phyloP scores from a whole-genome alignment of 495 filamentous ascomycete genomes.

The Podospora didyma region DNA sequence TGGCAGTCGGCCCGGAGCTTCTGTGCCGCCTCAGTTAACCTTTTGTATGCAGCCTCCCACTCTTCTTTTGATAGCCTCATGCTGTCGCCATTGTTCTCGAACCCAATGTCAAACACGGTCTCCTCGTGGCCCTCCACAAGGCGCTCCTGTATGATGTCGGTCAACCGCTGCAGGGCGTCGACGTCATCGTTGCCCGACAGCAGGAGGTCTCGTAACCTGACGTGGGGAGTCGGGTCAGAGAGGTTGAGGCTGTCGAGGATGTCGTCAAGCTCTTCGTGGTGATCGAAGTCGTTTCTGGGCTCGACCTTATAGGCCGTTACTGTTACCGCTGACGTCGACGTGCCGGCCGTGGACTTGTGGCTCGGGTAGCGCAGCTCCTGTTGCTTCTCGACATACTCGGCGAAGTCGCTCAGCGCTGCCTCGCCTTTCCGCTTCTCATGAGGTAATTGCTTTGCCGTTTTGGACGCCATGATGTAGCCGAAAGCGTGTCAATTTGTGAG shows the following conservation, averaged over 20 bases:
- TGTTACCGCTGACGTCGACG: conserved; percentile 58
- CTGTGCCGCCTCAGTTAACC: conserved; percentile 62
- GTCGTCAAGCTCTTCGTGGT: conserved; percentile 85
- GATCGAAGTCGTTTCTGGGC: conserved; percentile 31
- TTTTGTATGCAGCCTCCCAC: conserved; percentile 70
- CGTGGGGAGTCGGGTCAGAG: conserved; percentile 64
- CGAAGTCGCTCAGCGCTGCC: conserved; percentile 89
- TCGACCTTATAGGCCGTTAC: conserved; percentile 30
- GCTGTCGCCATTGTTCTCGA: conserved; percentile 88
- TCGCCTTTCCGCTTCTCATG: conserved; percentile 85
- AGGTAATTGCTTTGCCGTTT: conserved; percentile 56
- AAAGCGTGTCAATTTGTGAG: conserved; percentile 19
- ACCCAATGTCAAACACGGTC: conserved; percentile 84
- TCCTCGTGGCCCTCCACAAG: conserved; percentile 87
- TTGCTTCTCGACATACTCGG: conserved; percentile 95
- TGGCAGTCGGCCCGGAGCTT: conserved; percentile 68
- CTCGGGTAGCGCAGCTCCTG: conserved; percentile 60
- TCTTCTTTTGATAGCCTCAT: conserved; percentile 78
- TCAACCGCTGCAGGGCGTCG: conserved; percentile 51
- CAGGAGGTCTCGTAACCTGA: conserved; percentile 72
- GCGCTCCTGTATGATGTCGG: conserved; percentile 60
- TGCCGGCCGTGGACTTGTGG: conserved; percentile 25
- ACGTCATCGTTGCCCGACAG: conserved; percentile 57
- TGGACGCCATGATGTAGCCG: conserved; percentile 48
- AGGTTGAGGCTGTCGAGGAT: conserved; percentile 86